Conservation (phyloP, 2,329 filamentous ascomycete species). For the Fusarium nisikadoi region DNA sequence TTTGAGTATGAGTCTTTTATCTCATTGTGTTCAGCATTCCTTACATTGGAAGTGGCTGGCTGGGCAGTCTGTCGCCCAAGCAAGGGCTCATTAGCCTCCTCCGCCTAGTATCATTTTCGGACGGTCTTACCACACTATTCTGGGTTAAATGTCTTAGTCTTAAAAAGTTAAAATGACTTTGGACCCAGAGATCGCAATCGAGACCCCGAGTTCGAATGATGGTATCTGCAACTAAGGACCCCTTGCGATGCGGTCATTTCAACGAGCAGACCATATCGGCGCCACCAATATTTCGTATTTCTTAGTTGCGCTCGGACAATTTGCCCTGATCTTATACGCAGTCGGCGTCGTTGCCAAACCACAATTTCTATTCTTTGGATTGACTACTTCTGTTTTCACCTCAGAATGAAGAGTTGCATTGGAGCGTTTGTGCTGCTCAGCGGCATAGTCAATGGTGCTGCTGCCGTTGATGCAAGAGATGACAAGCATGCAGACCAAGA, state of each 20-base stretch:
- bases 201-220: background rate
- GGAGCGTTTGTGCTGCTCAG: background rate
- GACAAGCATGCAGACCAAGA: background rate
- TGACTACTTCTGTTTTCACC: background rate
- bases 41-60: background rate
- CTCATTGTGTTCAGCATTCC: background rate
- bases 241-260: background rate
- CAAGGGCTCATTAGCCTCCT: background rate
- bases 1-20: rapidly evolving
- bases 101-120: background rate
- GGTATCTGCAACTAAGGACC: background rate
- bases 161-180: background rate
- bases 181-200: background rate
- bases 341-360: background rate
- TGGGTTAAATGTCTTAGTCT: background rate
- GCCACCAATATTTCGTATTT: background rate
- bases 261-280: background rate
- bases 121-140: background rate
- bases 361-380: too few species aligned
- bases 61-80: background rate
- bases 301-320: background rate
- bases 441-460: background rate
- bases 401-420: background rate
- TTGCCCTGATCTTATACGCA: background rate
- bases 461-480: background rate